phyloP scores from a whole-genome alignment of 2,329 filamentous ascomycete genomes.

The Lasiodiplodia sp. region DNA sequence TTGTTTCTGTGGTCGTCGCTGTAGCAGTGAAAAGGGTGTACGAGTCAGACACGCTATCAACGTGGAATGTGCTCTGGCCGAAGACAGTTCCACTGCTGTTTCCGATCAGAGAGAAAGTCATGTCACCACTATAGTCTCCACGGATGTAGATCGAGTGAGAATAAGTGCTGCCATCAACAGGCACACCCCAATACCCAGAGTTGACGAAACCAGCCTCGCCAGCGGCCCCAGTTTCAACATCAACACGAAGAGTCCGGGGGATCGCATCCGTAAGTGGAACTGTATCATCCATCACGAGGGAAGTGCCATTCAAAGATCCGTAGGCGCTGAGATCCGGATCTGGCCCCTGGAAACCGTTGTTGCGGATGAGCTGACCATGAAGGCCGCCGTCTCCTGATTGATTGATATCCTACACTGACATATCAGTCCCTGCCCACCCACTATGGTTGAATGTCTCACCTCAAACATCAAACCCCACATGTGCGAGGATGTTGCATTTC shows the following conservation, averaged over 20 bases:
- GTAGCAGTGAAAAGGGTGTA: no score
- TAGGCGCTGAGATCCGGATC: conserved; percentile 39
- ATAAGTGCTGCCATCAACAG: conserved; percentile 27
- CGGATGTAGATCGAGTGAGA: conserved; percentile 33
- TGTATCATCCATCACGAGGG: conserved; percentile 33
- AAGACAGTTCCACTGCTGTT: conserved; percentile 23
- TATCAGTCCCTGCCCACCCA: neutral
- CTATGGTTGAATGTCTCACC: conserved; percentile 34
- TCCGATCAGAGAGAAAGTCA: conserved; percentile 25
- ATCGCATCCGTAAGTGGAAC: conserved; percentile 24
- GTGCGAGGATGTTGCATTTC: conserved; percentile 50
- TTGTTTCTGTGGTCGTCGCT: no score
- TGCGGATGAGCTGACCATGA: conserved; percentile 30
- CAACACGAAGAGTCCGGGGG: conserved; percentile 26
- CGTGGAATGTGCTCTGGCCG: conserved; percentile 16
- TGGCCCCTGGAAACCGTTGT: conserved; percentile 30
- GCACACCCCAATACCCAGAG: conserved; percentile 31
- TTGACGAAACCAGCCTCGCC: conserved; percentile 29
- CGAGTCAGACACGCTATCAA: neutral
- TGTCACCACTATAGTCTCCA: conserved; percentile 29
- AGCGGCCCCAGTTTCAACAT: conserved; percentile 4
- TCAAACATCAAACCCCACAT: conserved; percentile 55
- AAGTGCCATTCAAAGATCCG: conserved; percentile 39
- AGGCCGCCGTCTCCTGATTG: conserved; percentile 31
- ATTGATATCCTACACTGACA: conserved; percentile 29